phyloP scores from a whole-genome alignment of 441 rosid species.

The Lepidium campestre region DNA sequence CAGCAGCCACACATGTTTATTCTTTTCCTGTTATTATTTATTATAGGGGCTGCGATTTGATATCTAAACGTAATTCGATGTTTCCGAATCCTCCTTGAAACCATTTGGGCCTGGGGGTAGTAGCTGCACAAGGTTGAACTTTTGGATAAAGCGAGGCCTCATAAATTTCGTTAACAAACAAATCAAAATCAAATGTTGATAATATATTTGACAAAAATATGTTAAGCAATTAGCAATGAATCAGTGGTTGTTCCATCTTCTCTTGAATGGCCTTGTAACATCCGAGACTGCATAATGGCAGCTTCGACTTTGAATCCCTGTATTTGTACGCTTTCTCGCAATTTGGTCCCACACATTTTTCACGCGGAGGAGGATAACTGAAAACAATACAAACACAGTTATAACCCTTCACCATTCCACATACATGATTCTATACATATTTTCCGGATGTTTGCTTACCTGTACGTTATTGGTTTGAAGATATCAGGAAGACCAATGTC shows the following conservation, averaged over 20 bases:
- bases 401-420: background rate
- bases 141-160: too few relatives aligned
- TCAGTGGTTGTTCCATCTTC: conserved; percentile 27
- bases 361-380: conserved; percentile 71
- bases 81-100: too few relatives aligned
- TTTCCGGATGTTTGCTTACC: conserved; percentile 23
- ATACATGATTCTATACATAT: background rate
- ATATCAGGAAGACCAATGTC: conserved; percentile 62
- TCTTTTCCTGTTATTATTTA: too few relatives aligned
- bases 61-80: too few relatives aligned
- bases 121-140: too few relatives aligned
- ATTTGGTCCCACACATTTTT: conserved; percentile 60
- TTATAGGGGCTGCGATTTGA: too few relatives aligned
- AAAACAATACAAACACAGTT: background rate
- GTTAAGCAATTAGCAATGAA: conserved; percentile 15
- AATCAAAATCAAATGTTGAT: too few relatives aligned
- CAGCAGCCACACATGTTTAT: conserved; percentile 42
- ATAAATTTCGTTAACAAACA: too few relatives aligned
- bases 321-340: conserved; percentile 65
- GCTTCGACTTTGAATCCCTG: conserved; percentile 63
- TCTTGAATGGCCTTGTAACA: conserved; percentile 59
- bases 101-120: too few relatives aligned
- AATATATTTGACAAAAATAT: background rate
- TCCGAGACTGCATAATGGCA: conserved; percentile 61
- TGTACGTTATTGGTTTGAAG: conserved; percentile 36